Conservation (phyloP, 805 yeast species). For the Wickerhamiella dianesei region DNA sequence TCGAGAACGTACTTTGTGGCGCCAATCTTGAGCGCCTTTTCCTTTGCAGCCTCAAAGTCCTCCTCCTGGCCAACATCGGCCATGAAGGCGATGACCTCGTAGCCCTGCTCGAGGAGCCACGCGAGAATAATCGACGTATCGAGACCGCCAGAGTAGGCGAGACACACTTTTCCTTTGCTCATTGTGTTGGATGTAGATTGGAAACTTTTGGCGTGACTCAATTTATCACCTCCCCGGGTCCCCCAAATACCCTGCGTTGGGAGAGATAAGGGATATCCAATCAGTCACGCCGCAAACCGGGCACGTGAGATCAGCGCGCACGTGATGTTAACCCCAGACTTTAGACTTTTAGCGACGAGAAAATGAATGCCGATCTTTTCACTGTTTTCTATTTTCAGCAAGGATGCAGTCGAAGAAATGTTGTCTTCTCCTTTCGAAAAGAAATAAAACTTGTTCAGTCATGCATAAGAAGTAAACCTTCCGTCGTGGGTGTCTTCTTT, state of each 20-base stretch:
- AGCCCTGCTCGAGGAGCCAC: slow-evolving; percentile 95
- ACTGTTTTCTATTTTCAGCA: too few species aligned
- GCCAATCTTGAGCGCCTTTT: slow-evolving; percentile 91
- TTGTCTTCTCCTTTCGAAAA: too few species aligned
- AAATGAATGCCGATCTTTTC: too few species aligned
- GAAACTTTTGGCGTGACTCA: background rate
- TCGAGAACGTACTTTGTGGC: slow-evolving; percentile 90
- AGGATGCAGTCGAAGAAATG: too few species aligned
- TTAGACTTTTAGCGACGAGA: too few species aligned
- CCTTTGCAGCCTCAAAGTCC: slow-evolving; percentile 94
- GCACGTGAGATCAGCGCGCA: too few species aligned
- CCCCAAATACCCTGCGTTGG: too few species aligned
- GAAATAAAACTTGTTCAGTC: too few species aligned
- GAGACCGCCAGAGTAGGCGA: slow-evolving; percentile 98
- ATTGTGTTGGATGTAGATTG: slow-evolving; percentile 29
- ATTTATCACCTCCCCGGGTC: too few species aligned
- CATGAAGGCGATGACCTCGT: slow-evolving; percentile 95
- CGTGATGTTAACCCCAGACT: too few species aligned
- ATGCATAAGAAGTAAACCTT: too few species aligned
- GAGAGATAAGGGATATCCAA: background rate
- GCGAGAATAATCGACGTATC: slow-evolving; percentile 97
- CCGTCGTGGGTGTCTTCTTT: too few species aligned
- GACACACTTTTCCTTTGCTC: slow-evolving; percentile 98
- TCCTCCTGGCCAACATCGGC: slow-evolving; percentile 99
- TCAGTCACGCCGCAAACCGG: background rate